Conservation (phyloP, 495 filamentous ascomycete species). For the Xylaria venustula region DNA sequence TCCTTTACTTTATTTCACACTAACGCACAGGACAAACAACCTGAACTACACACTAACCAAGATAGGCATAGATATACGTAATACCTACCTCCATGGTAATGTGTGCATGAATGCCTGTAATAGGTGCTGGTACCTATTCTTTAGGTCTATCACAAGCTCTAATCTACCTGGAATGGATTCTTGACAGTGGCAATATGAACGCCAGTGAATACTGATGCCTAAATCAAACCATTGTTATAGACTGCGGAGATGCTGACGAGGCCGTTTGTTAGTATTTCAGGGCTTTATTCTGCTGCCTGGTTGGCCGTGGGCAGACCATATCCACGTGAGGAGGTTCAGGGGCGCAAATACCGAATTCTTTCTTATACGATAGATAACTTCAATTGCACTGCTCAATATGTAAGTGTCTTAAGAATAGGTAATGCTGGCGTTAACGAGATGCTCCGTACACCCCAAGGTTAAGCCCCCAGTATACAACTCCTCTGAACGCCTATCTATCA, state of each 20-base stretch:
- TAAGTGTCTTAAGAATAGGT: neutral
- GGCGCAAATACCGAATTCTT: too few species aligned
- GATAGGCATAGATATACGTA: too few species aligned
- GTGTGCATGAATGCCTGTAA: too few species aligned
- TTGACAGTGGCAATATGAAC: neutral
- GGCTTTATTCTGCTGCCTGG: constrained; percentile 1
- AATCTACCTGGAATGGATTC: neutral
- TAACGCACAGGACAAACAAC: too few species aligned
- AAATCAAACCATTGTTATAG: neutral
- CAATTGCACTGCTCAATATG: neutral
- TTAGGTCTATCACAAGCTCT: too few species aligned
- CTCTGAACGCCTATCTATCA: constrained; percentile 23
- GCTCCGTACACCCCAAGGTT: constrained; percentile 2
- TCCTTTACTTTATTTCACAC: too few species aligned
- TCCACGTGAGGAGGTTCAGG: too few species aligned
- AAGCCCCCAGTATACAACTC: constrained; percentile 12
- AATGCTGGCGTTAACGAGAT: neutral
- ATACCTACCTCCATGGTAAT: too few species aligned
- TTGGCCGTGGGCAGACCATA: neutral
- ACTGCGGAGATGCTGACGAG: neutral
- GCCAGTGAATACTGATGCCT: constrained; percentile 1
- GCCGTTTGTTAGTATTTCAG: too few species aligned
- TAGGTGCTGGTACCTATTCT: too few species aligned
- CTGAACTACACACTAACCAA: too few species aligned
- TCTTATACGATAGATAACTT: too few species aligned